Percentiles rank a stretch among this genome's conserved stretches.
Conservation (phyloP, 108 stramenopile species). For the Skeletonema costatum region DNA sequence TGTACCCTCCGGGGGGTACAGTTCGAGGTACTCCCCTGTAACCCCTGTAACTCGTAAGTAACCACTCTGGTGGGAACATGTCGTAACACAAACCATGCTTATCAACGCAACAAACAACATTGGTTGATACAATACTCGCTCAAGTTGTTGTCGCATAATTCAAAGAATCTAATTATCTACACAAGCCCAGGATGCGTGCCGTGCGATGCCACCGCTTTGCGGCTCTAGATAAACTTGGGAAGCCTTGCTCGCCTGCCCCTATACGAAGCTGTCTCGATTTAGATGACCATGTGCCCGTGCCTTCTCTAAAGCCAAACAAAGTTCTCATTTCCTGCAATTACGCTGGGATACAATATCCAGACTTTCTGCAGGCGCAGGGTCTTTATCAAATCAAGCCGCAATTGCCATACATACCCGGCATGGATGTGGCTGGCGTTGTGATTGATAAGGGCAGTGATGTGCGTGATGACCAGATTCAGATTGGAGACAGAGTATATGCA, state of each 20-base stretch:
- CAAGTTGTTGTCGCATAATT: too few species aligned
- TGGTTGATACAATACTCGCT: too few species aligned
- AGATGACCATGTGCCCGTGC: constrained; percentile 28
- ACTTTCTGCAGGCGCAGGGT: constrained; percentile 68
- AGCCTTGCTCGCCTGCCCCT: constrained; percentile 18
- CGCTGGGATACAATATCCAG: constrained; percentile 78
- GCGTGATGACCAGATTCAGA: constrained; percentile 22
- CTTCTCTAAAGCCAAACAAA: constrained; percentile 9
- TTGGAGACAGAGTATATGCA: constrained; percentile 70
- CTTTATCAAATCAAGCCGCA: constrained; percentile 65
- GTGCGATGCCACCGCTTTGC: constrained; percentile 67
- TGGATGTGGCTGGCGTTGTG: constrained; percentile 70
- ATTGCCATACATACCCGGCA: constrained; percentile 70
- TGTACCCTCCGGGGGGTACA: too few species aligned
- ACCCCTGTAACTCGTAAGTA: too few species aligned
- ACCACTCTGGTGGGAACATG: too few species aligned
- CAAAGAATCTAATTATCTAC: neutral
- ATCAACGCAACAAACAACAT: too few species aligned
- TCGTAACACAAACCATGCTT: too few species aligned
- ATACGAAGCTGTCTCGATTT: constrained; percentile 33
- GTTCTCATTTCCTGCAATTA: constrained; percentile 62
- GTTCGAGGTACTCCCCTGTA: too few species aligned
- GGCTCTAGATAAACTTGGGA: constrained; percentile 36
- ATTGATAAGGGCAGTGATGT: constrained; percentile 51
- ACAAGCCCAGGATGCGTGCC: constrained; percentile 49